Evolutionary conservation across 768 basidiomycete genomes (phyloP), one percentile per base, ranked within the genome.

Genomic region (Trichaptum fuscoviolaceum): DNA sequence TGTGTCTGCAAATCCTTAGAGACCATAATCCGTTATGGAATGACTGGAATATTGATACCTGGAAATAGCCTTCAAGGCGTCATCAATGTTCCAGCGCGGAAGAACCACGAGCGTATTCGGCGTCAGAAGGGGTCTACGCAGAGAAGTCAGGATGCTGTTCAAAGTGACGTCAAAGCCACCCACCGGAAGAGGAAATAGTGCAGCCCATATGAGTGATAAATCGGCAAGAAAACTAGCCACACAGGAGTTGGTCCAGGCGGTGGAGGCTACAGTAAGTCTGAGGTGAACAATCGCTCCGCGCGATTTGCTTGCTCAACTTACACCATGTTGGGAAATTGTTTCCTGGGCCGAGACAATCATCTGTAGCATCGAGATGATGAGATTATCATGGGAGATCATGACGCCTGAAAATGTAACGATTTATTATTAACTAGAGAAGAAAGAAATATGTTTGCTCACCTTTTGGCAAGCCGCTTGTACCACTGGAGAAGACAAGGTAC

Each of bases 391-490:
- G 0, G 89, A 61, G 24, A 61, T 61, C 88, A 87, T 88, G n/a
- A 91, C 86, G 7, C 84, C 90, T 91, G 57, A 12, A 61, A 61
- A 18, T 17, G 2, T 9, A 61, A 7, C 23, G 30, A 4, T 61
- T 17, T 18, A 61, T 61, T 18, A 61, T 7, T 17, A 20, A 3
- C 30, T 5, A 7, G 17, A 12, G 3, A 12, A 24, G 58, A 61
- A 12, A 2, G 4, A 5, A 17, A 23, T 2, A 61, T 24, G 59
- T n/a, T 6, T 7, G 67, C 72, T 7, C 26, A 86, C 90, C 89
- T 83, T 92, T 92, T 0, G 91, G 89, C 3, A 87, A 76, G 0
- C 91, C 91, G 67, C 83, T 91, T 0, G 91, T 92, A 25, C 91
- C 91, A 70, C 91, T 92, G 0, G 91, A 92, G 71, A 90, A 91